Evolutionary conservation across 1,284 basidiomycete species (phyloP).

Genomic region (Erythrobasidium hasegawianum): DNA sequence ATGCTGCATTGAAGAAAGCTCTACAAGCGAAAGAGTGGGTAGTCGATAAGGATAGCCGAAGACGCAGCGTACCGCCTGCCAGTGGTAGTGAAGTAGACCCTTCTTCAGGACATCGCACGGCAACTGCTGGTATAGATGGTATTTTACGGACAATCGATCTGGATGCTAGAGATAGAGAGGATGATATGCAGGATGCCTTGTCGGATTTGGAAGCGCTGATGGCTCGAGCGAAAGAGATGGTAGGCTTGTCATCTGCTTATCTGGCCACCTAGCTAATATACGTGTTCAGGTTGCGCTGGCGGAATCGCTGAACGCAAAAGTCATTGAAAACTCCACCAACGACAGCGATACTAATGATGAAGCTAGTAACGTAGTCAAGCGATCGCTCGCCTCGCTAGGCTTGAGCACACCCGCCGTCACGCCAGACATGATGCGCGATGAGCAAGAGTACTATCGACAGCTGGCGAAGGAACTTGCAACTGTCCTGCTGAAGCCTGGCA

Average conservation of each 20-base stretch:
- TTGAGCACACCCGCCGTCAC: slow-evolving; percentile 71
- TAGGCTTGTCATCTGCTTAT: slow-evolving; percentile 45
- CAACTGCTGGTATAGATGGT: slow-evolving; percentile 57
- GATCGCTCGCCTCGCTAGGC: slow-evolving; percentile 82
- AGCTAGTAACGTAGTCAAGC: slow-evolving; percentile 78
- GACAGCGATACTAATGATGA: slow-evolving; percentile 57
- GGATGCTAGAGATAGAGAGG: slow-evolving; percentile 62
- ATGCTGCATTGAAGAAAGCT: slow-evolving; percentile 70
- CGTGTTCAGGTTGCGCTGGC: slow-evolving; percentile 65
- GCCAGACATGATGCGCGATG: slow-evolving; percentile 81
- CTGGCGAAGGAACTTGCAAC: slow-evolving; percentile 77
- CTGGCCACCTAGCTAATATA: not conserved
- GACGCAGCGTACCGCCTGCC: not conserved
- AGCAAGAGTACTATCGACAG: slow-evolving; percentile 72
- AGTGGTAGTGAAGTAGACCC: slow-evolving; percentile 2
- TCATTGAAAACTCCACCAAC: slow-evolving; percentile 56
- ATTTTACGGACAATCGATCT: slow-evolving; percentile 70
- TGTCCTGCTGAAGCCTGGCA: slow-evolving; percentile 60
- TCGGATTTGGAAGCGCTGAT: slow-evolving; percentile 86
- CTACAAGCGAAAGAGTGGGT: slow-evolving; percentile 77
- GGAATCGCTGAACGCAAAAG: slow-evolving; percentile 76
- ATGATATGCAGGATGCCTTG: slow-evolving; percentile 72
- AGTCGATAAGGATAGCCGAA: not conserved
- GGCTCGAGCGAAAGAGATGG: slow-evolving; percentile 90
- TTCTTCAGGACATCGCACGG: not conserved